Conservation (phyloP, 23 red algal genomes). For the Cyanidiococcus yangmingshanensis region DNA sequence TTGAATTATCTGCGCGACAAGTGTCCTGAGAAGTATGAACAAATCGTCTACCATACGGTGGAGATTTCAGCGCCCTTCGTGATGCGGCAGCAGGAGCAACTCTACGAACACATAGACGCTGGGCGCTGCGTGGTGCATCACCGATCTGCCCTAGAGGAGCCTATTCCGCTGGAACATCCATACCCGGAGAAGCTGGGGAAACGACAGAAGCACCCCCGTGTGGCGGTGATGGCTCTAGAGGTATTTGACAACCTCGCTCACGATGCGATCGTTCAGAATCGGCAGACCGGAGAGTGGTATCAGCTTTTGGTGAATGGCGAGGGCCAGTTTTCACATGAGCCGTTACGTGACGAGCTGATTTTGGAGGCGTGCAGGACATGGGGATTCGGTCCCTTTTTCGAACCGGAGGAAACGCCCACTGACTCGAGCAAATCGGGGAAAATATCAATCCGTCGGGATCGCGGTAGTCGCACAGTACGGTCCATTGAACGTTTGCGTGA, state of each 20-base stretch:
- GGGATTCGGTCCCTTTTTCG: slow-evolving; percentile 1
- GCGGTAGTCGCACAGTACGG: not conserved
- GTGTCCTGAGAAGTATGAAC: slow-evolving; percentile 14
- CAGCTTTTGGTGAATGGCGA: slow-evolving; percentile 1
- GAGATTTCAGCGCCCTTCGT: slow-evolving; percentile 54
- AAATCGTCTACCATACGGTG: slow-evolving; percentile 38
- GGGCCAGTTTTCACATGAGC: slow-evolving; percentile 1
- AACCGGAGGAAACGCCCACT: not conserved
- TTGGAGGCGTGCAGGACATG: not conserved
- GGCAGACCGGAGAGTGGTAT: slow-evolving; percentile 16
- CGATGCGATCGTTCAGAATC: slow-evolving; percentile 32
- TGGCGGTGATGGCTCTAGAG: slow-evolving; percentile 52
- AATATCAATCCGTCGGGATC: not conserved
- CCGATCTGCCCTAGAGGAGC: slow-evolving; percentile 25
- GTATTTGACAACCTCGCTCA: slow-evolving; percentile 83
- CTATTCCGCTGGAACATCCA: slow-evolving; percentile 19
- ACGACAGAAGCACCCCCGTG: not conserved
- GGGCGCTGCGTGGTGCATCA: slow-evolving; percentile 25
- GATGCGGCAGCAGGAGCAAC: slow-evolving; percentile 34
- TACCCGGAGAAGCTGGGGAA: not conserved
- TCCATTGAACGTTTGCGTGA: not conserved
- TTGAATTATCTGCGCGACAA: slow-evolving; percentile 23
- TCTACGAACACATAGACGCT: slow-evolving; percentile 26
- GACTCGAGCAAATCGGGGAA: not conserved
- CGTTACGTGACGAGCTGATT: slow-evolving; percentile 2